Evolutionary conservation across 306 rosid genomes (phyloP).

Genomic region (Fragaria nilgerrensis): DNA sequence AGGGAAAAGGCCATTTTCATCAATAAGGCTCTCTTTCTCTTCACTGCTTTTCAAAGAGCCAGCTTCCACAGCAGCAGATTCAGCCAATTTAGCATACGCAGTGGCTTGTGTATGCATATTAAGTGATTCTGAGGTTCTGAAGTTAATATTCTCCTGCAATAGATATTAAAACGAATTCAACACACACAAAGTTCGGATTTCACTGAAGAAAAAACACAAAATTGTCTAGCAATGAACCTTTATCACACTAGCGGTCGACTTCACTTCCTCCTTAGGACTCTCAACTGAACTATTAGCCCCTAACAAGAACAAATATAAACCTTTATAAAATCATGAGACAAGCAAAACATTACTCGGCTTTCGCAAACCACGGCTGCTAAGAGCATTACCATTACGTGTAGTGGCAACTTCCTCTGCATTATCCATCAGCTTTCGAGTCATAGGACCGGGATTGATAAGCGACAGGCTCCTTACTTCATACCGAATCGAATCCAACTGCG

Average conservation of each 20-base stretch:
- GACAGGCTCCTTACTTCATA: slow-evolving; percentile 73
- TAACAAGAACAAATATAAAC: neutral
- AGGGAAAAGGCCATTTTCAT: slow-evolving; percentile 34
- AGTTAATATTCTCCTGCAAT: slow-evolving; percentile 39
- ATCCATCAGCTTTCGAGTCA: slow-evolving; percentile 62
- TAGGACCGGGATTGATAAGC: slow-evolving; percentile 59
- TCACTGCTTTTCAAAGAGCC: slow-evolving; percentile 27
- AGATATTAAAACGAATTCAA: neutral
- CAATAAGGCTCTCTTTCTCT: slow-evolving; percentile 32
- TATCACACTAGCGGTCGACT: slow-evolving; percentile 12
- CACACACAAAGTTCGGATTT: neutral
- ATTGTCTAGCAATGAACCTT: slow-evolving; percentile 26
- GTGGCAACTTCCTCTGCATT: slow-evolving; percentile 28
- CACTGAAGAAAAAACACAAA: neutral
- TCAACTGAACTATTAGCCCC: slow-evolving; percentile 11
- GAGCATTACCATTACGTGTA: slow-evolving; percentile 4
- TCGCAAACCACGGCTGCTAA: neutral
- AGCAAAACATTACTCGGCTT: neutral
- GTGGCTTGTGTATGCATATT: slow-evolving; percentile 71
- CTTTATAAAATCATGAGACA: neutral
- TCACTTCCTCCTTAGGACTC: slow-evolving; percentile 22
- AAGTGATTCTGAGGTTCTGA: slow-evolving; percentile 31
- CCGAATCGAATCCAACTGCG: slow-evolving; percentile 83
- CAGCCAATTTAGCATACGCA: slow-evolving; percentile 66
- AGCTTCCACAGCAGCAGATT: slow-evolving; percentile 48